Percentiles rank a stretch among this genome's conserved stretches.
Conservation (phyloP, 768 basidiomycete genomes). For the Termitomyces sp. region DNA sequence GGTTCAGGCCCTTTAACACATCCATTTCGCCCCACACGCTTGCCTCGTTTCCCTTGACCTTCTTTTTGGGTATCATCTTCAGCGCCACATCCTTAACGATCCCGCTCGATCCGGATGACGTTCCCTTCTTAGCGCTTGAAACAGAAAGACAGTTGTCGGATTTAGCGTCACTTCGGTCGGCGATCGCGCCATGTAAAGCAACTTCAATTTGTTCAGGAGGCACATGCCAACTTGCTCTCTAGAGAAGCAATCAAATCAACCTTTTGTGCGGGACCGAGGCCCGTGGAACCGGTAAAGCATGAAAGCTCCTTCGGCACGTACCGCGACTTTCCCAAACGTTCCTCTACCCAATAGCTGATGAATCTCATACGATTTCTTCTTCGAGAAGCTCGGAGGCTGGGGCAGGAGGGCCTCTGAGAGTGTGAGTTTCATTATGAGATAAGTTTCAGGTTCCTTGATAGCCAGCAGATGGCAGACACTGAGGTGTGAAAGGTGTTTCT, state of each 20-base stretch:
- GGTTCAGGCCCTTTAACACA: constrained; percentile 83
- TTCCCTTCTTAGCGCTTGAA: constrained; percentile 6
- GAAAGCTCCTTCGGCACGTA: constrained; percentile 23
- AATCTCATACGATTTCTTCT: constrained; percentile 81
- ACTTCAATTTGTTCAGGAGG: constrained; percentile 55
- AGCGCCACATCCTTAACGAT: constrained; percentile 73
- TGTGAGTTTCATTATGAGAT: constrained; percentile 35
- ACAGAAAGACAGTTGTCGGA: constrained; percentile 21
- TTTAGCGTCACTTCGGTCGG: constrained; percentile 20
- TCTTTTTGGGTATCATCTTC: constrained; percentile 94
- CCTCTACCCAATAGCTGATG: constrained; percentile 76
- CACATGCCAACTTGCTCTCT: constrained; percentile 79
- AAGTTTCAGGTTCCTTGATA: neutral
- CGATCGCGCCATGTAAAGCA: constrained; percentile 56
- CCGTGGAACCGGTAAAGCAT: neutral
- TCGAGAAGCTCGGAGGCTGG: constrained; percentile 81
- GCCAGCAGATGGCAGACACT: neutral
- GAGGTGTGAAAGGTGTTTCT: neutral
- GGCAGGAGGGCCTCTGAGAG: constrained; percentile 63
- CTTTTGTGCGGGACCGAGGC: neutral
- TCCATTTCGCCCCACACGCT: constrained; percentile 94
- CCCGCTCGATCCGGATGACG: constrained; percentile 19
- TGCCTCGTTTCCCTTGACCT: constrained; percentile 86
- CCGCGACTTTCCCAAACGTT: constrained; percentile 89
- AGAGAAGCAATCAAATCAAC: neutral